Base-by-base conservation (phyloP, 352 stramenopile species). In the Pythium rishiriense region DNA sequence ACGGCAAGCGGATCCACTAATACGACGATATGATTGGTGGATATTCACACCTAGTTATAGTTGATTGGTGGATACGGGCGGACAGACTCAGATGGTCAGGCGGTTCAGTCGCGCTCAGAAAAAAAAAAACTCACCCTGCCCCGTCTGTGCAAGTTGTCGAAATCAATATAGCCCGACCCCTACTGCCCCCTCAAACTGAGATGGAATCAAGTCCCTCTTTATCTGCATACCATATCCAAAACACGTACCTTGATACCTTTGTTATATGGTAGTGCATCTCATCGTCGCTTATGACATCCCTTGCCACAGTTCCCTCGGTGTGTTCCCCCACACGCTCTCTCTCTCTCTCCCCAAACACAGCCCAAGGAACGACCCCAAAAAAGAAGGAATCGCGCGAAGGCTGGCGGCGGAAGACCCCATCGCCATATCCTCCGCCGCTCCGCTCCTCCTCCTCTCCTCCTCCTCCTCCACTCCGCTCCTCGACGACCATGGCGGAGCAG, bases 221-320 rank as follows among this genome's bases (percentile, higher is more conserved):
- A 19, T 3, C 1, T 6, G 28, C 26, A 62, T 62, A 43, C 26
- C 29, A 43, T 22, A 39, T 21, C 12, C n/a, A n/a, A n/a, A 39
- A 7, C 33, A 39, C 7, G 41, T 25, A 47, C 41, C 6, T 9
- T 25, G 4, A 2, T n/a, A 19, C 43, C 45, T 63, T 24, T 56
- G 11, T 49, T 26, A 26, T 31, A 49, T 4, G n/a, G 47, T 62
- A 54, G 11, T 45, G 22, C 10, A 69, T 64, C 62, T 69, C 62
- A 69, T 64, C 9, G 41, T 69, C 45, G 19, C 62, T 51, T 69
- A 59, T 69, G 47, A 69, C 62, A 69, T 53, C 8, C n/a, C n/a
- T n/a, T n/a, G n/a, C n/a, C n/a, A n/a, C n/a, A n/a, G n/a, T n/a
- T n/a, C n/a, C n/a, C n/a, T n/a, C n/a, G n/a, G n/a, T n/a, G n/a